phyloP scores from a whole-genome alignment of 495 filamentous ascomycete genomes.

The Podospora australis region DNA sequence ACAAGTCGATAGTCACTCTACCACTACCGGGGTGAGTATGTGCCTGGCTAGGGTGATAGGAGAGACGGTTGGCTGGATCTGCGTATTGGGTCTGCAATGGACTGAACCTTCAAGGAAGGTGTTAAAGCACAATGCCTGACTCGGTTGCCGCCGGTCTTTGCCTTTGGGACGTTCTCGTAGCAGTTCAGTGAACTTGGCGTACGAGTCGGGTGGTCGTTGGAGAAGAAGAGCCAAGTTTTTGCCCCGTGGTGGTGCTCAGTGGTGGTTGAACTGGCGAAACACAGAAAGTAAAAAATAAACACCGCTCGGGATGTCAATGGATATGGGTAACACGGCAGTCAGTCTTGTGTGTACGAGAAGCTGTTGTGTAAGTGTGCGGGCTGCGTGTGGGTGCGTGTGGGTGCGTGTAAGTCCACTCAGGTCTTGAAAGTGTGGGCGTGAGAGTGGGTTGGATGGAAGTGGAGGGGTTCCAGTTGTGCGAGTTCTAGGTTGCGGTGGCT shows the following conservation, averaged over 20 bases:
- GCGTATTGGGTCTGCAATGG: slow-evolving; percentile 5
- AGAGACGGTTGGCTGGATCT: slow-evolving; percentile 10
- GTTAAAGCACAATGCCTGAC: not conserved
- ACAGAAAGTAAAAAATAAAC: not conserved
- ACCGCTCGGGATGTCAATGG: too few species aligned
- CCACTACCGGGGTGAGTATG: too few species aligned
- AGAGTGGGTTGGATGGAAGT: too few species aligned
- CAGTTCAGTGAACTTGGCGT: not conserved
- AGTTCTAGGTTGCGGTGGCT: too few species aligned
- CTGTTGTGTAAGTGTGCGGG: not conserved
- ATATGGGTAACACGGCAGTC: too few species aligned
- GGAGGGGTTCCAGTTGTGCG: too few species aligned
- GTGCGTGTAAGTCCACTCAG: too few species aligned
- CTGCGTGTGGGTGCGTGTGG: too few species aligned
- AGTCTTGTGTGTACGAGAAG: not conserved
- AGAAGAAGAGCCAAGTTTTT: not conserved
- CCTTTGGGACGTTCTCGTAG: not conserved
- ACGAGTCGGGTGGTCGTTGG: slow-evolving; percentile 1
- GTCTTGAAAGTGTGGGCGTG: too few species aligned
- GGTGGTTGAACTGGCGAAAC: not conserved
- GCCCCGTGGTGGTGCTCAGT: not conserved
- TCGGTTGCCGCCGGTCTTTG: slow-evolving; percentile 2
- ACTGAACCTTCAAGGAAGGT: slow-evolving; percentile 1
- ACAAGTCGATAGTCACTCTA: too few species aligned
- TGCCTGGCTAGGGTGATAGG: slow-evolving; percentile 6